phyloP scores from a whole-genome alignment of 495 filamentous ascomycete genomes.

The Cetradonia linearis region DNA sequence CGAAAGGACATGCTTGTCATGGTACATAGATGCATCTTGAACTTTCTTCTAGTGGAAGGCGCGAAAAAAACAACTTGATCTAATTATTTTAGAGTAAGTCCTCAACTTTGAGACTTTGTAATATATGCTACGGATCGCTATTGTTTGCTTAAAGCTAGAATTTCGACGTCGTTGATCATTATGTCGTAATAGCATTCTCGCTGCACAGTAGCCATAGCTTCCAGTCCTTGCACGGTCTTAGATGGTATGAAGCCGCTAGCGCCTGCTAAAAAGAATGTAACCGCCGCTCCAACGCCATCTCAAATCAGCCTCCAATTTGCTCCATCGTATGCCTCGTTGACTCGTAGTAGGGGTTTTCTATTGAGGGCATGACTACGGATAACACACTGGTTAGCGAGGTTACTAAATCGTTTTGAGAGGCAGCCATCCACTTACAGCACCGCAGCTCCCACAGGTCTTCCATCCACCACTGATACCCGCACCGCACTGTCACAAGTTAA shows the following conservation, averaged over 20 bases:
- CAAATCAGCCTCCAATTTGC: not conserved
- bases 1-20: too few species aligned
- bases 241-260: not conserved
- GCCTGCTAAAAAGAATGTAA: not conserved
- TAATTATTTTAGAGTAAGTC: too few species aligned
- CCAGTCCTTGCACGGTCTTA: not conserved
- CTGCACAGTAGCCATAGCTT: not conserved
- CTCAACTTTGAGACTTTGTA: too few species aligned
- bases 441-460: constrained; percentile 7
- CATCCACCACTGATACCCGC: not conserved
- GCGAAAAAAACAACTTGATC: too few species aligned
- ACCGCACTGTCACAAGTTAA: not conserved
- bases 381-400: not conserved
- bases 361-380: not conserved
- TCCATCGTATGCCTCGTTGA: not conserved
- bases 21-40: too few species aligned
- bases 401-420: not conserved
- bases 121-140: too few species aligned
- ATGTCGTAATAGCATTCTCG: not conserved
- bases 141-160: too few species aligned
- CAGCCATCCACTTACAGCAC: constrained; percentile 1
- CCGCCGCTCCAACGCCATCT: not conserved
- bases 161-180: too few species aligned
- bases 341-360: not conserved
- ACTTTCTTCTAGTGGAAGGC: too few species aligned